Evolutionary conservation across 345 rosid genomes (phyloP), one percentile per base, ranked within the genome.

Genomic region (Boechera divaricarpa): DNA sequence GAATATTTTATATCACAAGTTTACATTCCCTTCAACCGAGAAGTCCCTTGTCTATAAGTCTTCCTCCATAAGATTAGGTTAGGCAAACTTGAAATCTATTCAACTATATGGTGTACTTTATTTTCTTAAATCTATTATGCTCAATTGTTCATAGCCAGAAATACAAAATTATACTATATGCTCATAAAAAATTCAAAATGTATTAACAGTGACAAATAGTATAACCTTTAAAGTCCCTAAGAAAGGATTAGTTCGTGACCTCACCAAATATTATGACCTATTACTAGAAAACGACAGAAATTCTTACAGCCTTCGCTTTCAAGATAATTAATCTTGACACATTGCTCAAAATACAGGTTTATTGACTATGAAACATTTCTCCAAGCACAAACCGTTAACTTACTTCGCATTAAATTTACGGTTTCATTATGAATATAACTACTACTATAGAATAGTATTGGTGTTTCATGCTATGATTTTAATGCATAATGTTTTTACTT

Each of bases 271-370:
- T 41, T 36, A 75, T 8, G 8, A 7, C 38, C 67, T 38, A 51
- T 63, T 29, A 15, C 24, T 68, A 69, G 55, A 76, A 60, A 53
- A 53, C 70, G 52, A 69, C 75, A 69, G 48, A 44, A 16, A 69
- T 69, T 62, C 56, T 62, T 48, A 60, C 63, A 41, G 13, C 57
- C 63, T 70, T 70, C 35, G 52, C 65, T 70, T 70, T 77, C 76
- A 64, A 70, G 36, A 24, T 70, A 63, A 56, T 55, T 56, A 70
- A 63, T 54, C 41, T 21, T 56, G 44, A 44, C 75, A 63, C 70
- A 18, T 45, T 70, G 48, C 70, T 63, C 76, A 39, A 54, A 73
- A 73, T 42, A 21, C 6, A 59, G 26, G 61, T 51, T 28, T 57
- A 26, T 10, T 56, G 72, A 54, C 56, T 39, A 29, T 16, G 55